Conservation (phyloP, 2,329 filamentous ascomycete genomes). For the Aspergillus nomiae region DNA sequence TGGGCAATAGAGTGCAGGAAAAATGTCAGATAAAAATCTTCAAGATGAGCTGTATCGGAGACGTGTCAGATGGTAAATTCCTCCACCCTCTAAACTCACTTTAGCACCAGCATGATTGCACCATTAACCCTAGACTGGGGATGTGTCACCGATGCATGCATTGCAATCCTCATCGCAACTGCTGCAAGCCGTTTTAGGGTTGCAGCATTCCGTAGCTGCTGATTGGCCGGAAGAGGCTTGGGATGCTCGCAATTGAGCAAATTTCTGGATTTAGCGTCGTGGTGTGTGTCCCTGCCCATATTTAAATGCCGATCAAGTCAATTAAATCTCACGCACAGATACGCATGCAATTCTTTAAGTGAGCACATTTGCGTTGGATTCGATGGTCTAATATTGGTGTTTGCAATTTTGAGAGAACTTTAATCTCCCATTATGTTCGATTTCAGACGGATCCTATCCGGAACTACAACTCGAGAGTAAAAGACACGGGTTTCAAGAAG, state of each 20-base stretch:
- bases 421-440: too few relatives aligned
- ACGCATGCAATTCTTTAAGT: not conserved
- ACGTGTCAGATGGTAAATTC: not conserved
- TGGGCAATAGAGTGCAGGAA: not conserved
- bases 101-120: not conserved
- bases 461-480: too few relatives aligned
- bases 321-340: not conserved
- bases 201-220: not conserved
- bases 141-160: not conserved
- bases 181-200: not conserved
- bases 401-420: not conserved
- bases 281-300: not conserved
- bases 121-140: not conserved
- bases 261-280: conserved; percentile 19
- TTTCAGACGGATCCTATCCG: too few relatives aligned
- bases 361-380: conserved; percentile 1
- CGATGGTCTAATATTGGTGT: not conserved
- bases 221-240: conserved; percentile 14
- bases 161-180: not conserved
- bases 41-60: not conserved
- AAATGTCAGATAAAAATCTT: not conserved
- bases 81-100: not conserved
- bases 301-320: not conserved
- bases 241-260: conserved; percentile 32
- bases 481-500: not conserved